Evolutionary conservation across 768 basidiomycete species (phyloP).

Genomic region (Cantharellus cinnabarinus): DNA sequence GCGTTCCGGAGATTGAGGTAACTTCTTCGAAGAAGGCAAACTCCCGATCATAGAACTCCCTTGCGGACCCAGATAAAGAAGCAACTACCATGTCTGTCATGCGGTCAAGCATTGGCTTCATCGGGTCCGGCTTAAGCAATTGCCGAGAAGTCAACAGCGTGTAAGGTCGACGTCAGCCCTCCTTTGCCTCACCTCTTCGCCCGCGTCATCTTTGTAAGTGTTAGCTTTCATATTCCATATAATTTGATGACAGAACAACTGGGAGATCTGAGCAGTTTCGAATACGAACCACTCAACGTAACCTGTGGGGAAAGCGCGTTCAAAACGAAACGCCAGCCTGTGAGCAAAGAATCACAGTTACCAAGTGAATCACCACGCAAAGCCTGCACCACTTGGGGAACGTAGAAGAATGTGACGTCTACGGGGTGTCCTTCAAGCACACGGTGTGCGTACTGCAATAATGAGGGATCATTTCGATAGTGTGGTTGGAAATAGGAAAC

Average conservation of each 20-base stretch:
- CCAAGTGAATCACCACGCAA: conserved; percentile 78
- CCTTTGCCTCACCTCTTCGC: conserved; percentile 40
- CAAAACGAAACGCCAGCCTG: not conserved
- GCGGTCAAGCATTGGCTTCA: conserved; percentile 86
- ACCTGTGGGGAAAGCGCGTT: conserved; percentile 25
- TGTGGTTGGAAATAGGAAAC: conserved; percentile 69
- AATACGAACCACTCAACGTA: conserved; percentile 92
- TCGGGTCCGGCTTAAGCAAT: conserved; percentile 56
- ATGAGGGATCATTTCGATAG: conserved; percentile 61
- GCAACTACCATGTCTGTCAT: conserved; percentile 65
- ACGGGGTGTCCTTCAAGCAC: conserved; percentile 90
- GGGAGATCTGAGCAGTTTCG: conserved; percentile 92
- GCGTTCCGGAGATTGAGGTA: conserved; percentile 92
- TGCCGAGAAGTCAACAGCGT: not conserved
- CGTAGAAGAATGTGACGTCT: conserved; percentile 92
- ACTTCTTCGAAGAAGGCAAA: conserved; percentile 92
- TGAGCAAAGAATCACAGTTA: conserved; percentile 14
- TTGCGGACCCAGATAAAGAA: conserved; percentile 75
- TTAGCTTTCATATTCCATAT: conserved; percentile 99
- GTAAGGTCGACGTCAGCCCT: not conserved
- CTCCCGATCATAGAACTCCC: conserved; percentile 80
- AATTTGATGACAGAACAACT: conserved; percentile 96
- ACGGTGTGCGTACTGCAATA: conserved; percentile 91
- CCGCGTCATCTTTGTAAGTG: conserved; percentile 78
- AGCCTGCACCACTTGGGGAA: conserved; percentile 95